Evolutionary conservation across 192 early-diverging fungal genomes (phyloP).

Genomic region (Coemansia furcata): DNA sequence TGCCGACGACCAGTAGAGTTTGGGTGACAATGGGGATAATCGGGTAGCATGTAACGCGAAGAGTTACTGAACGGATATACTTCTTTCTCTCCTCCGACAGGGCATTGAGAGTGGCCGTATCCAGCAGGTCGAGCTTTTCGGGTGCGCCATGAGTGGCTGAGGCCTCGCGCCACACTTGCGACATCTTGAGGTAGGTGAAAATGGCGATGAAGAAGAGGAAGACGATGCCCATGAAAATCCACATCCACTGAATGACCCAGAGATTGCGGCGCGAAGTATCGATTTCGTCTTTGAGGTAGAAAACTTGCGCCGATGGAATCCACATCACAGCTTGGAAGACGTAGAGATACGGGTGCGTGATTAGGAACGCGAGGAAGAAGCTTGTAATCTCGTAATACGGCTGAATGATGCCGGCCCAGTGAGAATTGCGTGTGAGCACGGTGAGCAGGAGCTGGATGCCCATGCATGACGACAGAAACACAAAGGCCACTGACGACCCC

Average conservation of each 20-base stretch:
- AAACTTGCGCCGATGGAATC: conserved; percentile 23
- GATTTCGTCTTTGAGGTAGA: conserved; percentile 21
- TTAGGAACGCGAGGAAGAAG: conserved; percentile 29
- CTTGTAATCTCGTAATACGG: conserved; percentile 26
- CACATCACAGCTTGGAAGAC: conserved; percentile 24
- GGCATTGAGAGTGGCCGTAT: background rate
- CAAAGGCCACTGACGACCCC: conserved; percentile 23
- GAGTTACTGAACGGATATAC: conserved; percentile 18
- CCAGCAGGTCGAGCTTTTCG: conserved; percentile 20
- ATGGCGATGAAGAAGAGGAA: conserved; percentile 15
- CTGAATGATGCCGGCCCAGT: conserved; percentile 13
- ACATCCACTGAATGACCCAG: conserved; percentile 41
- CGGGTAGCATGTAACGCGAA: conserved; percentile 24
- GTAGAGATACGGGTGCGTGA: conserved; percentile 45
- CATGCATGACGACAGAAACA: conserved; percentile 25
- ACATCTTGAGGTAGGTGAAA: conserved; percentile 12
- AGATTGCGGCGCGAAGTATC: conserved; percentile 15
- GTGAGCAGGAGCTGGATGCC: conserved; percentile 33
- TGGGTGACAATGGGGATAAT: conserved; percentile 16
- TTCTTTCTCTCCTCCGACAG: conserved; percentile 8
- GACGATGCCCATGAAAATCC: conserved; percentile 19
- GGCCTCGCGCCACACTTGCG: background rate
- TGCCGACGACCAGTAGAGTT: background rate
- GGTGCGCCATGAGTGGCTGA: conserved; percentile 1
- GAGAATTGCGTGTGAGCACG: conserved; percentile 10